Conservation (phyloP, 129 eudicot genomes). For the Artemisia annua region DNA sequence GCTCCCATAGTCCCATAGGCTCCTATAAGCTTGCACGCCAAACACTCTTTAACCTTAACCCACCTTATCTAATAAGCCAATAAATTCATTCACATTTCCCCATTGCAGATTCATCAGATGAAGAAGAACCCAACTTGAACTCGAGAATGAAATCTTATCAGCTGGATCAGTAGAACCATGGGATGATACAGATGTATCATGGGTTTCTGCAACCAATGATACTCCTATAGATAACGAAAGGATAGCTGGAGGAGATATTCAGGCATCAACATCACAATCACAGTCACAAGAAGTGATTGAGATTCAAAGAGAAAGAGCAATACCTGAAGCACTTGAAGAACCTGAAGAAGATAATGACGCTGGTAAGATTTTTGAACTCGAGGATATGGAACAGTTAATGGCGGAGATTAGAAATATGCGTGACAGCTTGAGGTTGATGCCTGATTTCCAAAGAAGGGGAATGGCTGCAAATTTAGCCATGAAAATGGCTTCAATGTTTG, state of each 20-base stretch:
- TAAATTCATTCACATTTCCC: slow-evolving; percentile 3
- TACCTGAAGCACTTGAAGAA: slow-evolving; percentile 29
- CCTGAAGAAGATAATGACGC: slow-evolving; percentile 41
- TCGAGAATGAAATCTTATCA: slow-evolving; percentile 77
- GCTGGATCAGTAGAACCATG: slow-evolving; percentile 81
- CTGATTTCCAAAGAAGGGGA: slow-evolving; percentile 94
- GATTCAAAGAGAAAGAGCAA: slow-evolving; percentile 30
- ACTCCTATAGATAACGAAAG: slow-evolving; percentile 12
- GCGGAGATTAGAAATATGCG: slow-evolving; percentile 83
- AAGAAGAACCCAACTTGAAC: slow-evolving; percentile 83
- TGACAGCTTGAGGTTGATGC: slow-evolving; percentile 73
- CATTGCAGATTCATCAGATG: slow-evolving; percentile 75
- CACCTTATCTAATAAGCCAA: not conserved
- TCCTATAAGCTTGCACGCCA: no score
- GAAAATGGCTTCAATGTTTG: slow-evolving; percentile 96
- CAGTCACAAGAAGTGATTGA: slow-evolving; percentile 35
- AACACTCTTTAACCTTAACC: no score
- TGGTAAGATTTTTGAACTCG: slow-evolving; percentile 53
- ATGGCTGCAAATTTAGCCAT: slow-evolving; percentile 89
- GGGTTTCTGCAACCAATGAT: slow-evolving; percentile 71
- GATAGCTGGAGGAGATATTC: slow-evolving; percentile 29
- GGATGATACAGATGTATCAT: slow-evolving; percentile 62
- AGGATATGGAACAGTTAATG: slow-evolving; percentile 85
- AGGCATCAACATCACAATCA: slow-evolving; percentile 57
- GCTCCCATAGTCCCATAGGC: no score